Evolutionary conservation across 371 early-diverging fungal genomes (phyloP), one percentile per base, ranked within the genome.

Genomic region (Mortierella sp.): DNA sequence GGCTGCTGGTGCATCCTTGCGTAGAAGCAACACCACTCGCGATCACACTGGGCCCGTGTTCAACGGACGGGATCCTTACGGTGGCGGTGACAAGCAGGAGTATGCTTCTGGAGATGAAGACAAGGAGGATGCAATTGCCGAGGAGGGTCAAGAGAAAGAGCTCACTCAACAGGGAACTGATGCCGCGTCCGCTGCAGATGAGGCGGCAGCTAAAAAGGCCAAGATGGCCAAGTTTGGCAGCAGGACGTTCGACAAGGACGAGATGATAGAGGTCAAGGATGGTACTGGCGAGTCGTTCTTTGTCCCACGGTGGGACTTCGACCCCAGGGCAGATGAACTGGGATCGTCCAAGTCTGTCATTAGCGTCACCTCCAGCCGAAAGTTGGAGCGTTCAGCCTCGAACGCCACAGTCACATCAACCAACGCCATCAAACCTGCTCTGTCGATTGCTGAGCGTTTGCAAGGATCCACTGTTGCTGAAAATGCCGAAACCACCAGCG

Each of bases 211-310:
- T 3, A 34, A 48, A 8, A 76, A 78, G 47, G 71, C 72, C 22
- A 74, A 67, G 39, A 64, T 65, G 64, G 73, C 84, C 73, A 82
- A 78, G 47, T 72, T 82, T 29, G 74, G 69, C 2, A 83, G 84
- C 65, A 71, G 84, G 45, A 83, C 84, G 6, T 83, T 83, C 58
- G 84, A 83, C 68, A 83, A 83, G 67, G 84, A 83, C 24, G 84
- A 83, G 64, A 83, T 83, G 84, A 83, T 83, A 24, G 84, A 83
- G 34, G 79, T 83, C 26, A 78, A 75, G 29, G 84, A 83, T 47
- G 84, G 76, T 7, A 73, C 75, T 13, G 84, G 84, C 31, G 84
- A 83, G 40, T 78, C 84, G 16, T 83, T 83, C 71, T 83, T 83
- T 73, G 74, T 83, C 10, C 84, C 84, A 48, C 79, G 79, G 13